phyloP scores from a whole-genome alignment of 2,329 filamentous ascomycete genomes.

The Trichoderma atrobrunneum region DNA sequence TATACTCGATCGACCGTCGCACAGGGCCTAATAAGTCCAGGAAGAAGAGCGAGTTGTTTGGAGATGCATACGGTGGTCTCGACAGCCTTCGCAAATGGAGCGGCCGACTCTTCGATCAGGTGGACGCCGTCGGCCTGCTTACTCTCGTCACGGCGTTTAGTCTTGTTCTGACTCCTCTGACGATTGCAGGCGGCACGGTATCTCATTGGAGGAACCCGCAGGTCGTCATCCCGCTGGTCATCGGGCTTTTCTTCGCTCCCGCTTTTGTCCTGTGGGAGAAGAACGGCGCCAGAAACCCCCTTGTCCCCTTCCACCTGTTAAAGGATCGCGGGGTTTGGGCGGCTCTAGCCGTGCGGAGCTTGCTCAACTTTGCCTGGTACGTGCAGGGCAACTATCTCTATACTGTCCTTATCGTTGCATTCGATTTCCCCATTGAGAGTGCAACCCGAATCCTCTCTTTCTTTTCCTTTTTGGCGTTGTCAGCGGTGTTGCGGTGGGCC shows the following conservation, averaged over 20 bases:
- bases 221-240: slow-evolving; percentile 49
- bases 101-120: slow-evolving; percentile 52
- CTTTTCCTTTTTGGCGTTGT: slow-evolving; percentile 55
- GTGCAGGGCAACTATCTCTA: slow-evolving; percentile 60
- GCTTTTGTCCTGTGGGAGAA: slow-evolving; percentile 54
- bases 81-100: slow-evolving; percentile 32
- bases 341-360: slow-evolving; percentile 51
- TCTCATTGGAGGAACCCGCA: slow-evolving; percentile 50
- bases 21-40: background rate
- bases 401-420: slow-evolving; percentile 56
- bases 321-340: slow-evolving; percentile 61
- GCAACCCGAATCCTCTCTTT: slow-evolving; percentile 57
- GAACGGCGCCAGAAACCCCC: slow-evolving; percentile 45
- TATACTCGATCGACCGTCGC: slow-evolving; percentile 35
- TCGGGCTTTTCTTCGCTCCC: slow-evolving; percentile 49
- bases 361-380: slow-evolving; percentile 53
- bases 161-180: slow-evolving; percentile 50
- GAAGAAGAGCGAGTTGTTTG: background rate
- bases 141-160: slow-evolving; percentile 46
- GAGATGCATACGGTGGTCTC: background rate
- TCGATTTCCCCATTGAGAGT: slow-evolving; percentile 52
- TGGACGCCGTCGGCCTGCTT: slow-evolving; percentile 51
- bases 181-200: slow-evolving; percentile 49
- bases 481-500: slow-evolving; percentile 49
- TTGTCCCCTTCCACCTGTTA: slow-evolving; percentile 57